These are phyloP conservation scores for Pezicula radicicola DNA, from an alignment of 2,329 filamentous ascomycete species.

Conservation along the genomic window DNA sequence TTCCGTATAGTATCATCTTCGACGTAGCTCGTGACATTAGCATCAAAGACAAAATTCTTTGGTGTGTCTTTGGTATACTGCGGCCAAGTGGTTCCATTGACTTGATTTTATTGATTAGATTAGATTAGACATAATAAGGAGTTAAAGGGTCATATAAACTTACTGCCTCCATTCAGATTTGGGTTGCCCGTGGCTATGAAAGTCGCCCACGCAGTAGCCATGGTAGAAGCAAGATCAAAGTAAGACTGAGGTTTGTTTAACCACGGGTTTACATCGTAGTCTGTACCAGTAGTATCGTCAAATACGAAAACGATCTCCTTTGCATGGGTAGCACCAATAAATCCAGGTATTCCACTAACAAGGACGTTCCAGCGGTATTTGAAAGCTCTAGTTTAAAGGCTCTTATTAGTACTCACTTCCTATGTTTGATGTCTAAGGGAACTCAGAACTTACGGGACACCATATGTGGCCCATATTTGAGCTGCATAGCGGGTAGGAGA, in stretches of 20 bases:
- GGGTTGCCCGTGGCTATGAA: conserved; percentile 2
- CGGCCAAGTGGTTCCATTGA: neutral
- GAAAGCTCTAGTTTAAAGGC: conserved; percentile 13
- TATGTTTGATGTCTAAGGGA: neutral
- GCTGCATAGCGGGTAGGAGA: neutral
- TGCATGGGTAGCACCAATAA: conserved; percentile 31
- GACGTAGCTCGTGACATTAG: neutral
- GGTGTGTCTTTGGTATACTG: neutral
- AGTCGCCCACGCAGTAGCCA: conserved; percentile 1
- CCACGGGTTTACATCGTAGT: conserved; percentile 38
- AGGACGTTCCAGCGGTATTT: conserved; percentile 41
- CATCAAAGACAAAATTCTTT: neutral
- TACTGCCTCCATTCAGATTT: conserved; percentile 3
- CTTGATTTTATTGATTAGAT: neutral
- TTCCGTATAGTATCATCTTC: neutral
- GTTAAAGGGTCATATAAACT: neutral
- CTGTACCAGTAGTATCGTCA: conserved; percentile 43
- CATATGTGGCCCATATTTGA: neutral
- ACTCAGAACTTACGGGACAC: neutral
- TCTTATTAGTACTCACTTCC: neutral
- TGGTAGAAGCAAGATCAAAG: neutral
- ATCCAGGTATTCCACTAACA: conserved; percentile 23
- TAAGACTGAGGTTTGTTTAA: neutral
- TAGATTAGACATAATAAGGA: neutral
- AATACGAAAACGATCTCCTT: conserved; percentile 51